Percentiles rank a stretch among this genome's conserved stretches.
These are phyloP conservation scores for Orbilia oligospora DNA, from an alignment of 2,329 filamentous ascomycete species.

Conservation along the genomic window DNA sequence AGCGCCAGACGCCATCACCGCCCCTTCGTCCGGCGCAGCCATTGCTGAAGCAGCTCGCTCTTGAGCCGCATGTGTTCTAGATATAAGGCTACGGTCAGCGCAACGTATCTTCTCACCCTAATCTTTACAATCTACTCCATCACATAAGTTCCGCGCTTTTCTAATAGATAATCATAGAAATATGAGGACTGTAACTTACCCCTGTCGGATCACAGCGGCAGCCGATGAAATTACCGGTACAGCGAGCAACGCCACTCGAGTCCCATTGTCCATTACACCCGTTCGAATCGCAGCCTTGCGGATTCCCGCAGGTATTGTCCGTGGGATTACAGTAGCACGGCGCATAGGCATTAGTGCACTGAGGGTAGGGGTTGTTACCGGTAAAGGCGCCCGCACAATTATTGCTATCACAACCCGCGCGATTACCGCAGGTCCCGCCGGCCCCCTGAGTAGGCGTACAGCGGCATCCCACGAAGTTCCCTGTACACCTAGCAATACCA, in stretches of 20 bases:
- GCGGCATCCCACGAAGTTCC: constrained; percentile 27
- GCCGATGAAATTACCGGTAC: constrained; percentile 30
- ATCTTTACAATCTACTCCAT: no score
- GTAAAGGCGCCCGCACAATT: constrained; percentile 19
- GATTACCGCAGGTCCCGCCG: constrained; percentile 13
- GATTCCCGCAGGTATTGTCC: constrained; percentile 25
- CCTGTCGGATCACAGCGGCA: constrained; percentile 29
- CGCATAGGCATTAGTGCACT: constrained; percentile 27
- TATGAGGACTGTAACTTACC: not conserved
- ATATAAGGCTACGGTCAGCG: not conserved
- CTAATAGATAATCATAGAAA: not conserved
- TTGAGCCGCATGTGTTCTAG: constrained; percentile 6
- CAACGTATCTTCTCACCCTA: no score
- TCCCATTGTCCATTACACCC: constrained; percentile 38
- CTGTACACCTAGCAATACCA: constrained; percentile 27
- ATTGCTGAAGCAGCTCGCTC: constrained; percentile 25
- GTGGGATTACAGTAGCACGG: constrained; percentile 31
- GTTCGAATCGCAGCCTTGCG: constrained; percentile 18
- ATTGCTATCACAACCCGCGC: constrained; percentile 3
- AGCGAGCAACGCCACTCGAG: constrained; percentile 24
- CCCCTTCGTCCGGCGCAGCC: constrained; percentile 31
- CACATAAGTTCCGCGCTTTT: not conserved
- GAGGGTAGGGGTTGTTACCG: constrained; percentile 24
- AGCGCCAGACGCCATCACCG: constrained; percentile 30
- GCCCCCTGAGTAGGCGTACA: constrained; percentile 23